Evolutionary conservation across 2,329 filamentous ascomycete species (phyloP).

Genomic region (Ophiostoma himal-ulmi): DNA sequence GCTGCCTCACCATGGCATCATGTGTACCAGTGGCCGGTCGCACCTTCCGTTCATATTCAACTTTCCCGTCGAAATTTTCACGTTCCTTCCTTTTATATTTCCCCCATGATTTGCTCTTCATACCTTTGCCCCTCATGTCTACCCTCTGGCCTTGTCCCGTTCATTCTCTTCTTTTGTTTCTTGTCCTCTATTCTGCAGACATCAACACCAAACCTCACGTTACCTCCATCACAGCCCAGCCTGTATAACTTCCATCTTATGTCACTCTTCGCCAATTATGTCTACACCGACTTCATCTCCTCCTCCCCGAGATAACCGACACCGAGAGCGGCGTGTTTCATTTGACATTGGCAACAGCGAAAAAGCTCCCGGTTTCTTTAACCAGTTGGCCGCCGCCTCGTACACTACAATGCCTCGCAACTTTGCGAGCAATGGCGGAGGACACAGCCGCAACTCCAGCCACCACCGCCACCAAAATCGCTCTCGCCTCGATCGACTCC

Average conservation of each 20-base stretch:
- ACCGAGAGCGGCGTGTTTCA: conserved; percentile 20
- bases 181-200: not conserved
- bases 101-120: not conserved
- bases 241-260: too few species aligned
- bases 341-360: conserved; percentile 16
- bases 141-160: not conserved
- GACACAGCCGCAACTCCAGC: not conserved
- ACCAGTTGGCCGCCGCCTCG: conserved; percentile 13
- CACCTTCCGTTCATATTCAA: not conserved
- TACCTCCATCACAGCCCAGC: not conserved
- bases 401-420: not conserved
- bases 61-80: not conserved
- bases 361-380: conserved; percentile 16
- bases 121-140: not conserved
- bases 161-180: not conserved
- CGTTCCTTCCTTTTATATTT: not conserved
- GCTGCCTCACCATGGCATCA: not conserved
- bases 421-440: not conserved
- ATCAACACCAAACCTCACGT: not conserved
- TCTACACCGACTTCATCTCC: not conserved
- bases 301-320: not conserved
- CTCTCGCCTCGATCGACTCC: conserved; percentile 15
- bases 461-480: not conserved
- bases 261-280: too few species aligned
- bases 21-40: not conserved